Evolutionary conservation across 148 eudicot species (phyloP), one percentile per base, ranked within the genome.

Genomic region (Rhododendron mucronatum): DNA sequence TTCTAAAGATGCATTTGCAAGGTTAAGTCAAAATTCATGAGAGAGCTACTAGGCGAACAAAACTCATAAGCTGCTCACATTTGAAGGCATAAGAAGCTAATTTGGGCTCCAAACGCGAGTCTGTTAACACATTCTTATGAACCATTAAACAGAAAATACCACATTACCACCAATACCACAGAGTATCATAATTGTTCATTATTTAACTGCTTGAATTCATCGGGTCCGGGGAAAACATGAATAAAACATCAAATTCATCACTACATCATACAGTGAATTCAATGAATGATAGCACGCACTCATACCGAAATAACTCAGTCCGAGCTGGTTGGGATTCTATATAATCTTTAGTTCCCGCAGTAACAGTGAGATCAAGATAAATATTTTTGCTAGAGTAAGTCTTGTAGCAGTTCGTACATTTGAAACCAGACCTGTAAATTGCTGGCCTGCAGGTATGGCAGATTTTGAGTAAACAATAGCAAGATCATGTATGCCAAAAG

Each of bases 401-500:
- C 88, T 94, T 97, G 85, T 90, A 91, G 91, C 99, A 97, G 82
- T 86, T 93, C 53, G 63, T 77, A 87, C 99, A 97, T 85, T 94
- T 93, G 83, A 97, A 97, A 44, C 98, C 98, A 79, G 98, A 97
- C 91, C 99, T 91, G 84, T 97, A 97, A 82, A 97, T 94, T 73
- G 98, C 93, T 69, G 96, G 94, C 94, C 99, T 97, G 95, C 84
- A 88, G 82, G 37, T 53, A 63, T 44, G 26, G 80, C 28, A 84
- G 59, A 71, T 78, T 67, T 4, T 77, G 82, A 84, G 65, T 89
- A 67, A 89, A 82, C 47, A 80, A 86, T 51, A 30, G 39, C 48
- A 53, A 65, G 74, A 80, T n/a, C 51, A 48, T 86, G 77, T 51
- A 80, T 37, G 57, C 61, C 7, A 79, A 26, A 53, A 7, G 84